Evolutionary conservation across 371 early-diverging fungal genomes (phyloP), one percentile per base, ranked within the genome.

Genomic region (Batrachochytrium dendrobatidis): DNA sequence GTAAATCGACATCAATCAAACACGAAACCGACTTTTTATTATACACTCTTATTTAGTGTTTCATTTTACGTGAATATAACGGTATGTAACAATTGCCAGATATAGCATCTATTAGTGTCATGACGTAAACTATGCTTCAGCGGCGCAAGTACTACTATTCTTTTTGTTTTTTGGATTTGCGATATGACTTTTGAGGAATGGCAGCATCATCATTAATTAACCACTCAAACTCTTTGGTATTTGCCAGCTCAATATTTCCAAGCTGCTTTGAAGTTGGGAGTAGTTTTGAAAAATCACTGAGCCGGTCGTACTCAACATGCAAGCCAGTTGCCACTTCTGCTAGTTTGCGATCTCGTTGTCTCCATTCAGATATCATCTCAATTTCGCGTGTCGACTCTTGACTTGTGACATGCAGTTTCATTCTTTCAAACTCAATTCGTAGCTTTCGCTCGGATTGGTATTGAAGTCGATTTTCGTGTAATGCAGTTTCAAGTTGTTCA

Each of bases 371-470:
- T 10, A 68, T 32, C 24, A 52, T 54, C 53, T 68, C 70, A 49
- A 62, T 22, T 46, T 68, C 70, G 28, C 69, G 56, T 17, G 35
- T 57, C 6, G 57, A 61, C 24, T 61, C 64, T 5, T 52, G 52
- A 26, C 66, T 58, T 50, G 68, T 66, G 12, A 73, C 34, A n/a
- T 64, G 45, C 15, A 57, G 22, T 29, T 69, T 67, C 65, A 72
- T 60, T 4, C 74, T 55, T 58, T 76, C 77, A 28, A 72, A 63
- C 56, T 76, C 74, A 17, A 70, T 44, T n/a, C 77, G 51, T 18
- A 71, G 53, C 43, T 67, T 56, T 20, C 68, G 61, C 56, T 76
- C 74, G 7, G 64, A 51, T 58, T 67, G 43, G 12, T 67, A 63
- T 2, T 53, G 26, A 20, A 46, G 49, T 5, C 76, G 64, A 44